Evolutionary conservation across 179 eudicot species (phyloP).

Genomic region (Gypsophila paniculata): DNA sequence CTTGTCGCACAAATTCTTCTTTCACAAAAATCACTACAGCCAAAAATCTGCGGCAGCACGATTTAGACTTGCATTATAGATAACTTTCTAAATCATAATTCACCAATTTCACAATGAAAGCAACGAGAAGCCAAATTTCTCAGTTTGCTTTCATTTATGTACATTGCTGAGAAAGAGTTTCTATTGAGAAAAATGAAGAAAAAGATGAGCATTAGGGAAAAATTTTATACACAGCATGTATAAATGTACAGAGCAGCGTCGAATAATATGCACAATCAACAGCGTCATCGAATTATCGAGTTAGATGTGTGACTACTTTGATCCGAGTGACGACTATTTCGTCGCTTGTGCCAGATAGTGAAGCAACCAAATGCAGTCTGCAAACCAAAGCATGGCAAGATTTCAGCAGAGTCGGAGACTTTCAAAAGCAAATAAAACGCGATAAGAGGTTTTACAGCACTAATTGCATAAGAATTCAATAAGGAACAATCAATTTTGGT

Average conservation of each 20-base stretch:
- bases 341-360: conserved; percentile 8
- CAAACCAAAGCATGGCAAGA: neutral
- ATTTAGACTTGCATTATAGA: neutral
- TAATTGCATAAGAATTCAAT: too few relatives aligned
- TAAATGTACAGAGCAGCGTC: conserved; percentile 10
- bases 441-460: too few relatives aligned
- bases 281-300: conserved; percentile 14
- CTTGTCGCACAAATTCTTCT: too few relatives aligned
- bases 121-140: neutral
- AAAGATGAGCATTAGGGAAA: neutral
- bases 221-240: neutral
- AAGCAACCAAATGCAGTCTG: conserved; percentile 17
- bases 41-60: too few relatives aligned
- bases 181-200: neutral
- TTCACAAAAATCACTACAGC: too few relatives aligned
- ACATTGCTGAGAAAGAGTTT: neutral
- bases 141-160: neutral
- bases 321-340: neutral
- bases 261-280: neutral
- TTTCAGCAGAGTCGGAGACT: conserved; percentile 4
- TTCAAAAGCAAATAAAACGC: neutral
- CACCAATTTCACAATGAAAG: neutral
- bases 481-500: too few relatives aligned
- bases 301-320: conserved; percentile 11
- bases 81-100: neutral